Conservation (phyloP, 768 basidiomycete genomes). For the Boletus vinaceobasis region DNA sequence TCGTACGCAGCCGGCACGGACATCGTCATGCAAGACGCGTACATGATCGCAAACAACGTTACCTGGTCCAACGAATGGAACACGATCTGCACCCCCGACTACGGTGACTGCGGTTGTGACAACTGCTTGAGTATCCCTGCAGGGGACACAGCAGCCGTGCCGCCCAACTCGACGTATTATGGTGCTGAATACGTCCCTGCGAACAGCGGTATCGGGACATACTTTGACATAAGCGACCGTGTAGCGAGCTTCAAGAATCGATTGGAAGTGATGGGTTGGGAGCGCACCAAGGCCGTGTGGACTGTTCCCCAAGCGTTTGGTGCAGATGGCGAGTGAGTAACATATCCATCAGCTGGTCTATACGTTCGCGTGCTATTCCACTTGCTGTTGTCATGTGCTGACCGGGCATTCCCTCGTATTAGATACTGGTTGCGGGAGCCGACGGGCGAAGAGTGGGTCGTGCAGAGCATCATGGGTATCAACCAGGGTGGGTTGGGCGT, state of each 20-base stretch:
- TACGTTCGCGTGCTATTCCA: background rate
- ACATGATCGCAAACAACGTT: constrained; percentile 52
- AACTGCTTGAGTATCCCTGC: constrained; percentile 46
- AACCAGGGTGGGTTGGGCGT: constrained; percentile 68
- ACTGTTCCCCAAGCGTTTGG: constrained; percentile 81
- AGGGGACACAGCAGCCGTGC: constrained; percentile 38
- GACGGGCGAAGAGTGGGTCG: constrained; percentile 66
- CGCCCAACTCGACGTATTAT: constrained; percentile 22
- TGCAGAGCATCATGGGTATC: constrained; percentile 61
- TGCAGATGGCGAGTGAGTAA: constrained; percentile 23
- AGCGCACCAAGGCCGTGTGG: constrained; percentile 69
- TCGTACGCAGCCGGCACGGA: constrained; percentile 62
- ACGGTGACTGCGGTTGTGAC: constrained; percentile 74
- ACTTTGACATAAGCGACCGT: constrained; percentile 64
- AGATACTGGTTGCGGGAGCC: constrained; percentile 64
- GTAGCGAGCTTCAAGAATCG: constrained; percentile 65
- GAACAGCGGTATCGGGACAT: constrained; percentile 35
- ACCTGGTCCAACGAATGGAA: constrained; percentile 60
- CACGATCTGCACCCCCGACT: constrained; percentile 60
- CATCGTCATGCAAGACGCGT: constrained; percentile 65
- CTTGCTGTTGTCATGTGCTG: background rate
- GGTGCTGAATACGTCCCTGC: constrained; percentile 18
- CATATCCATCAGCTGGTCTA: background rate
- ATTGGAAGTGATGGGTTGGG: constrained; percentile 63
- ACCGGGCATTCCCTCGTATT: background rate